Conservation (phyloP, 257 asterid species). For the Solanum microdontum region DNA sequence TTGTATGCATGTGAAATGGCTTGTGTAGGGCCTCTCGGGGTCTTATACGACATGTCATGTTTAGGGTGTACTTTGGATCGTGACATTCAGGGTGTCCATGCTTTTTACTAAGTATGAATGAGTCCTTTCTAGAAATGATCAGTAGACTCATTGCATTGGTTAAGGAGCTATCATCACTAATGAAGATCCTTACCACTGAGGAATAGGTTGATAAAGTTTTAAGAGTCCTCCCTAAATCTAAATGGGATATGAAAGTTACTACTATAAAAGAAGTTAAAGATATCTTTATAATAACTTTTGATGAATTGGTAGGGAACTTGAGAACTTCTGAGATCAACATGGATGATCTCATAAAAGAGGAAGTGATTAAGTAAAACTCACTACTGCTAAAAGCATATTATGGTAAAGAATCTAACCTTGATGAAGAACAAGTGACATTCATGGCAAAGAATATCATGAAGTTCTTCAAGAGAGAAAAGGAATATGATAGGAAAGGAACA, state of each 20-base stretch:
- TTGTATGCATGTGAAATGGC: too few relatives aligned
- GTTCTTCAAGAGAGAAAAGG: too few relatives aligned
- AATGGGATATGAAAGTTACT: neutral
- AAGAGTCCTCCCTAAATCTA: neutral
- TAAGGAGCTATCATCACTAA: neutral
- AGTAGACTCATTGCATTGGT: too few relatives aligned
- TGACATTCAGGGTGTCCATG: too few relatives aligned
- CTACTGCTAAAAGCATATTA: neutral
- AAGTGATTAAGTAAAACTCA: neutral
- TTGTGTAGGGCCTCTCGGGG: too few relatives aligned
- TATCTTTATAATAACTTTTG: neutral
- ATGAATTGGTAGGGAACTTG: neutral
- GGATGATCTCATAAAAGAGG: neutral
- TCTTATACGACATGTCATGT: too few relatives aligned
- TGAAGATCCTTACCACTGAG: neutral
- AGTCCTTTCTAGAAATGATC: too few relatives aligned
- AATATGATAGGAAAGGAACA: neutral
- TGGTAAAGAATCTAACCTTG: too few relatives aligned
- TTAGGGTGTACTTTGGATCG: too few relatives aligned
- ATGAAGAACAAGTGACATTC: neutral
- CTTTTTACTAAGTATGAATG: too few relatives aligned
- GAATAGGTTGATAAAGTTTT: neutral
- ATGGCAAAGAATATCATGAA: neutral
- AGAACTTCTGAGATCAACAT: neutral
- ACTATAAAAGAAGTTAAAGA: neutral